Percentiles rank a stretch among this genome's conserved stretches.
Conservation (phyloP, 495 filamentous ascomycete species). For the Podospora pseudoanserina region DNA sequence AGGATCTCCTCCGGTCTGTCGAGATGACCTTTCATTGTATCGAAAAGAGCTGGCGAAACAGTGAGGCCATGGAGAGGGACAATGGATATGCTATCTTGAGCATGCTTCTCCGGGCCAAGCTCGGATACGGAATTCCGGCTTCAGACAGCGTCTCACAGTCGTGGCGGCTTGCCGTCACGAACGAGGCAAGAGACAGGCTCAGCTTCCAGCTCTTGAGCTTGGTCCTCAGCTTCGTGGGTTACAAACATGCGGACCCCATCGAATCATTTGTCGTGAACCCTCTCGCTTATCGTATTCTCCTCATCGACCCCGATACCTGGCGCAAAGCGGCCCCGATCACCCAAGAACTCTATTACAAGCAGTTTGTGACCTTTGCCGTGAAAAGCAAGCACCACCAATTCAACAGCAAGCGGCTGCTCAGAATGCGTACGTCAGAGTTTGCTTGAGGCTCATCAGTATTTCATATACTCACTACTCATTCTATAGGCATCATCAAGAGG, state of each 20-base stretch:
- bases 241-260: conserved; percentile 67
- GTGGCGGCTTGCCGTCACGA: conserved; percentile 37
- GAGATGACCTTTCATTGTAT: conserved; percentile 80
- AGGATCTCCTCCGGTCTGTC: conserved; percentile 69
- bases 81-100: conserved; percentile 91
- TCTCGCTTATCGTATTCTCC: conserved; percentile 82
- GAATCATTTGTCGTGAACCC: conserved; percentile 94
- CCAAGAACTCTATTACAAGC: conserved; percentile 84
- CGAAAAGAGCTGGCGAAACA: conserved; percentile 90
- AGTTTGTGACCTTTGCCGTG: conserved; percentile 79
- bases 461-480: conserved; percentile 19
- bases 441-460: conserved; percentile 7
- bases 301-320: conserved; percentile 93
- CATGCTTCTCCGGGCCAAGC: conserved; percentile 69
- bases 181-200: conserved; percentile 60
- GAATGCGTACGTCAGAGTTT: conserved; percentile 72
- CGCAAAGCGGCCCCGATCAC: conserved; percentile 67
- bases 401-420: conserved; percentile 75
- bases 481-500: conserved; percentile 78
- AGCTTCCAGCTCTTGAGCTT: conserved; percentile 67
- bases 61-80: conserved; percentile 95
- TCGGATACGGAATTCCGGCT: conserved; percentile 51
- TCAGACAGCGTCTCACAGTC: conserved; percentile 39
- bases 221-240: conserved; percentile 83
- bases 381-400: conserved; percentile 88